Evolutionary conservation across 495 filamentous ascomycete species (phyloP).

Genomic region (Amorphotheca resinae): DNA sequence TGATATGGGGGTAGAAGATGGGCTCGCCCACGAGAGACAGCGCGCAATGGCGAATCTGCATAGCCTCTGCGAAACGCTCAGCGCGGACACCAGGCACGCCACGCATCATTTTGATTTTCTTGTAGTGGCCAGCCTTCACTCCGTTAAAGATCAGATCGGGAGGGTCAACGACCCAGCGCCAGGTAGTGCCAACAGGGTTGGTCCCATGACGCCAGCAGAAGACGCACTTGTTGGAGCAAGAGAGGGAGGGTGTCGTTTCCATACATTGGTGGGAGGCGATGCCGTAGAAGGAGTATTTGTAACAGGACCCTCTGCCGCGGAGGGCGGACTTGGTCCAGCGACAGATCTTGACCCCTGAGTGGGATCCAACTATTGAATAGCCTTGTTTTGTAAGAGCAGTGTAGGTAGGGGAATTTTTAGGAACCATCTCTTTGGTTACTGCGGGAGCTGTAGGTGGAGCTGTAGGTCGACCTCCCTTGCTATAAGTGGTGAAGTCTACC

Average conservation of each 20-base stretch:
- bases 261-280: constrained; percentile 94
- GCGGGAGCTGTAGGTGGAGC: constrained; percentile 22
- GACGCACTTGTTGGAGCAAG: constrained; percentile 95
- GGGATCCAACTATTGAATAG: constrained; percentile 86
- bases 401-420: constrained; percentile 77
- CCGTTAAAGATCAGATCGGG: constrained; percentile 81
- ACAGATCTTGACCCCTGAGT: constrained; percentile 95
- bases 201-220: constrained; percentile 98
- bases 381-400: constrained; percentile 86
- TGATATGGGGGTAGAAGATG: constrained; percentile 97
- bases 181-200: constrained; percentile 90
- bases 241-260: constrained; percentile 91
- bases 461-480: constrained; percentile 29
- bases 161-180: constrained; percentile 90
- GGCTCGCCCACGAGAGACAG: constrained; percentile 86
- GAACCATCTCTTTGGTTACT: constrained; percentile 80
- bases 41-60: constrained; percentile 86
- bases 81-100: constrained; percentile 86
- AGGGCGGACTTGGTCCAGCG: constrained; percentile 97
- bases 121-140: constrained; percentile 82
- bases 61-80: constrained; percentile 83
- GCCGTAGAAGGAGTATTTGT: constrained; percentile 95
- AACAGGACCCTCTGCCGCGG: constrained; percentile 89
- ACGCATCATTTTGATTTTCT: constrained; percentile 94
- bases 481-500: constrained; percentile 73